These are phyloP conservation scores for Diaporthe helianthi DNA, from an alignment of 2,329 filamentous ascomycete genomes.

Conservation along the genomic window DNA sequence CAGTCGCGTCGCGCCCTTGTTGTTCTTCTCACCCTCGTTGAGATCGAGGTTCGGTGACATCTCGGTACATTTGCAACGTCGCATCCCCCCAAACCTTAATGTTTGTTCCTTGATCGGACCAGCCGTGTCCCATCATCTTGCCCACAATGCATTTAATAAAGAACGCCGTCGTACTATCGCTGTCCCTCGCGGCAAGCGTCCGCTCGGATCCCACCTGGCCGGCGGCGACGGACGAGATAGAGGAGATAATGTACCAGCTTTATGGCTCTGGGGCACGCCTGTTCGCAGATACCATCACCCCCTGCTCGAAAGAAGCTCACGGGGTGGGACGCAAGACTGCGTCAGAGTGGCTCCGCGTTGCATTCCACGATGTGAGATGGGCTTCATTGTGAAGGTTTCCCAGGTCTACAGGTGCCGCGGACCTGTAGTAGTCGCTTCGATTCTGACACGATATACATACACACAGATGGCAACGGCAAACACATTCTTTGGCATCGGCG, in stretches of 20 bases:
- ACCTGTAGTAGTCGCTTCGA: background rate
- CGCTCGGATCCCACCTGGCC: slow-evolving; percentile 66
- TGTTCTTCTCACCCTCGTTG: background rate
- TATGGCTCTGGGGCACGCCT: slow-evolving; percentile 60
- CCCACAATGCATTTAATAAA: slow-evolving; percentile 7
- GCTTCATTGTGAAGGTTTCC: background rate
- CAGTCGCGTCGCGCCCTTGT: background rate
- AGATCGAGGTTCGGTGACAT: background rate
- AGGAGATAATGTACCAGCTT: slow-evolving; percentile 69
- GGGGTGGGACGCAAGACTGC: slow-evolving; percentile 64
- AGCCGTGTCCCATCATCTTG: background rate
- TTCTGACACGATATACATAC: slow-evolving; percentile 7
- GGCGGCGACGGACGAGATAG: slow-evolving; percentile 64
- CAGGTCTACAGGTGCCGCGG: too few species aligned
- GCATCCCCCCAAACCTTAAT: background rate
- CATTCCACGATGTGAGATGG: slow-evolving; percentile 60
- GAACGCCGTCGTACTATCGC: slow-evolving; percentile 1
- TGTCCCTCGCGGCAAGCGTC: slow-evolving; percentile 46
- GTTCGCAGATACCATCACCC: slow-evolving; percentile 63
- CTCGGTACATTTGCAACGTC: background rate
- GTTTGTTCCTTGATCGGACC: slow-evolving; percentile 2
- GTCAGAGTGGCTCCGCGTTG: slow-evolving; percentile 67
- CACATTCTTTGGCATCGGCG: slow-evolving; percentile 54
- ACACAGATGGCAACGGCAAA: slow-evolving; percentile 59
- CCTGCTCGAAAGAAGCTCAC: slow-evolving; percentile 60